Evolutionary conservation across 2,329 filamentous ascomycete genomes (phyloP), one percentile per base, ranked within the genome.

Genomic region (Monilinia vaccinii-corymbosi): DNA sequence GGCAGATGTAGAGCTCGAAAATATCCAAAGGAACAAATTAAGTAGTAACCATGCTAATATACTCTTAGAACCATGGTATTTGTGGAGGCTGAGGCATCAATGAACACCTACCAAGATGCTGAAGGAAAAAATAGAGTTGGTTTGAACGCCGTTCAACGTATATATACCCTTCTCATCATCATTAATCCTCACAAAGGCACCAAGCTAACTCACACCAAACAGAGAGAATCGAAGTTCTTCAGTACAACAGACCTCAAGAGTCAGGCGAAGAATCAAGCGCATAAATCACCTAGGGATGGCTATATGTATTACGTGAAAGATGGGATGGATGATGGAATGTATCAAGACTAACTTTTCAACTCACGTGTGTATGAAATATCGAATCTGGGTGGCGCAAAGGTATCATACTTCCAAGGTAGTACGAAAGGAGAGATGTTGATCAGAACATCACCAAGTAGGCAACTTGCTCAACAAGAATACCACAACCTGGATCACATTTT

Each of bases 91-190:
- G 90, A 97, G 63, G 88, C 87, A 63, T 77, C 76, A 66, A 84
- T 93, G 76, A 79, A 76, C 67, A 77, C 74, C 48, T 93, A 84
- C 72, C 81, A 87, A 66, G 85, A 88, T 67, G 72, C 77, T 60
- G 88, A 94, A 50, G 89, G 89, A 72, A 86, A 86, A 74, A 82
- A 77, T 68, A 79, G 79, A 66, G 82, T 75, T 58, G 71, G 76
- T 53, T 73, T 97, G 70, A 92, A 78, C 74, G 79, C 97, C 69
- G 74, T 87, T 55, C 91, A 96, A 77, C 86, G 93, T 96, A 84
- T 23, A 25, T 16, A 56, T 53, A 44, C 32, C 34, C 25, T n/a
- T 32, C 4, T 9, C 31, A 25, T 32, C 28, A 21, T 48, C 4
- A 44, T 38, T 31, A 14, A 13, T 14, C 50, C 38, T 42, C 14